Evolutionary conservation across 1,284 basidiomycete species (phyloP), one percentile per base, ranked within the genome.

Genomic region (Sphagnurus paluster): DNA sequence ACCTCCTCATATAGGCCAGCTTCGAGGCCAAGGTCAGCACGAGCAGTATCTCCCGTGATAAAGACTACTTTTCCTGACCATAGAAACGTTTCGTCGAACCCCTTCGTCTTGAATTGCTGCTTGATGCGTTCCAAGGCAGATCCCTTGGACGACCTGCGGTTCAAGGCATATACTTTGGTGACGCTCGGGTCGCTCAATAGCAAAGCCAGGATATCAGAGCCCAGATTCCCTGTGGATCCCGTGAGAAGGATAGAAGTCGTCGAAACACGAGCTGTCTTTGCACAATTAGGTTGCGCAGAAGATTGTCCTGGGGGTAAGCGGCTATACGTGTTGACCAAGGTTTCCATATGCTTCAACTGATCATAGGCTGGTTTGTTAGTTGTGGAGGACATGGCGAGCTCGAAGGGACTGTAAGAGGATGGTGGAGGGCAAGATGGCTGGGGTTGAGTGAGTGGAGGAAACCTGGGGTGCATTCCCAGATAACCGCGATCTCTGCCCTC

Each of bases 171-270:
- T 4, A 63, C 49, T 11, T 38, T 42, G 11, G 32, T 20, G 25
- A 65, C 51, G 13, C 32, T 29, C 2, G 35, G 23, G 6, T 58
- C 39, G 29, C 50, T 26, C 8, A 64, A 39, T 2, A 65, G 46
- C 17, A 23, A 21, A 4, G 49, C 51, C 10, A 66, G 52, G 8
- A 65, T 39, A 14, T 65, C 50, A 2, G 61, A 54, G 10, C 63
- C 62, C 7, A 65, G 53, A 14, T 58, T 51, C 13, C 62, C 63
- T 2, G 64, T 64, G 2, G 63, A 61, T 1, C 65, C 66, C 4
- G 68, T 68, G 2, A 69, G 44, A 5, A 69, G 52, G 8, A 67
- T 59, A 14, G 51, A 34, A 34, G 10, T n/a, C n/a, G n/a, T n/a
- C n/a, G n/a, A n/a, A n/a, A n/a, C n/a, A n/a, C n/a, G n/a, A n/a